A percentile compares a stretch with the other conserved stretches of the same genome.
Conservation (phyloP, 768 basidiomycete species). For the Macrolepiota dolichaula region DNA sequence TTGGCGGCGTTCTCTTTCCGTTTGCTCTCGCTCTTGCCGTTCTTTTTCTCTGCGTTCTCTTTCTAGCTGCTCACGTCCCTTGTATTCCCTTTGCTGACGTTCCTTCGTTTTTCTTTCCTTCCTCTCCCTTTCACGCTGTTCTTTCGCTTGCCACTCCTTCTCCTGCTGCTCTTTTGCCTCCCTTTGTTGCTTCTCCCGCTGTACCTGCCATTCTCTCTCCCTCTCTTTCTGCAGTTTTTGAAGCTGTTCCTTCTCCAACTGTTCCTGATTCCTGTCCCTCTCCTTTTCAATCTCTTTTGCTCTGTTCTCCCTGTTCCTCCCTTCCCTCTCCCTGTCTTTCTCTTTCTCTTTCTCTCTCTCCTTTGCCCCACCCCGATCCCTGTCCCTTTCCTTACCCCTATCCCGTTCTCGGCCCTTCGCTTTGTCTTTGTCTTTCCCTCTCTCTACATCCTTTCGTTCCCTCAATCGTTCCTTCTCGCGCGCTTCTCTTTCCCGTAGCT, state of each 20-base stretch:
- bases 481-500: slow-evolving; percentile 3
- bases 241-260: slow-evolving; percentile 7
- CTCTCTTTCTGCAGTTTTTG: slow-evolving; percentile 10
- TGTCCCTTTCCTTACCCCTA: slow-evolving; percentile 15
- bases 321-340: slow-evolving; percentile 22
- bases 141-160: slow-evolving; percentile 12
- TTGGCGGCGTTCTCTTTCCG: slow-evolving; percentile 13
- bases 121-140: slow-evolving; percentile 17
- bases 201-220: slow-evolving; percentile 7
- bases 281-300: background rate
- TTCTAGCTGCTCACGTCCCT: slow-evolving; percentile 17
- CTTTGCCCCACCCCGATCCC: slow-evolving; percentile 17
- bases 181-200: slow-evolving; percentile 5
- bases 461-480: background rate
- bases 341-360: slow-evolving; percentile 19
- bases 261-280: slow-evolving; percentile 14
- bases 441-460: slow-evolving; percentile 1
- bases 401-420: slow-evolving; percentile 11
- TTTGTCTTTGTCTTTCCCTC: slow-evolving; percentile 14
- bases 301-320: slow-evolving; percentile 2
- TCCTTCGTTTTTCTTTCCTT: slow-evolving; percentile 17
- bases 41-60: slow-evolving; percentile 13
- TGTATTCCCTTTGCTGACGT: slow-evolving; percentile 15
- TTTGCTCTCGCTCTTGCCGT: slow-evolving; percentile 13
- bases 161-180: slow-evolving; percentile 15